Evolutionary conservation across 176 grass and related monocot species (phyloP), one percentile per base, ranked within the genome.

Genomic region (Oryza meyeriana): DNA sequence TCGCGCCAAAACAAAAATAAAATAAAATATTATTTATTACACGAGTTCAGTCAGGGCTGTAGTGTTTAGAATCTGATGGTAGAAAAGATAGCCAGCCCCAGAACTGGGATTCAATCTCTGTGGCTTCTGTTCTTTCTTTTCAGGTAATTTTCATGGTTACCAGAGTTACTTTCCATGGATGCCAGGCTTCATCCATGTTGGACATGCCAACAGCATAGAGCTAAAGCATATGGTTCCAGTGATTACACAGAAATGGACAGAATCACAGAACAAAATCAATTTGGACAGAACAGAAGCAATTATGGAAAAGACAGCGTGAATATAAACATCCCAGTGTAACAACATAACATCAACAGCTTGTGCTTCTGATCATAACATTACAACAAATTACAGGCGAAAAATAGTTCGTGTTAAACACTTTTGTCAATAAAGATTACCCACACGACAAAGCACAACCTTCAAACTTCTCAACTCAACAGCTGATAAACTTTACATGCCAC

Each of bases 401-500:
- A 29, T 18, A 16, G 31, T 65, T 44, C 6, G 6, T 70, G 36
- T 42, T 9, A 82, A 82, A 82, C 22, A 26, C 38, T 26, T 18
- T 12, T n/a, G 12, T 33, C 40, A 61, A 64, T 35, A 66, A 47
- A n/a, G 44, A 42, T 82, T 38, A 81, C 22, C 41, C 16, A 7
- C 24, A 9, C 12, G 71, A 72, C 24, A 73, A 2, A 35, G 27
- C 39, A 69, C 44, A 31, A 41, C 40, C 35, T 52, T 45, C 12
- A 38, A 45, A 68, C 61, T 73, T 79, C 45, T 24, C 33, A 72
- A 47, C 55, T 59, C 32, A 89, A 77, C 41, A 72, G 50, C 83
- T 11, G 29, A 64, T 78, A 66, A 57, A 57, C n/a, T 66, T 71
- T 71, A 73, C 81, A 77, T 41, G 69, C 79, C 48, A 88, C 48